Percentiles rank a stretch among this genome's conserved stretches.
These are phyloP conservation scores for Inga leiocalycina DNA, from an alignment of 306 rosid genomes.

Conservation along the genomic window DNA sequence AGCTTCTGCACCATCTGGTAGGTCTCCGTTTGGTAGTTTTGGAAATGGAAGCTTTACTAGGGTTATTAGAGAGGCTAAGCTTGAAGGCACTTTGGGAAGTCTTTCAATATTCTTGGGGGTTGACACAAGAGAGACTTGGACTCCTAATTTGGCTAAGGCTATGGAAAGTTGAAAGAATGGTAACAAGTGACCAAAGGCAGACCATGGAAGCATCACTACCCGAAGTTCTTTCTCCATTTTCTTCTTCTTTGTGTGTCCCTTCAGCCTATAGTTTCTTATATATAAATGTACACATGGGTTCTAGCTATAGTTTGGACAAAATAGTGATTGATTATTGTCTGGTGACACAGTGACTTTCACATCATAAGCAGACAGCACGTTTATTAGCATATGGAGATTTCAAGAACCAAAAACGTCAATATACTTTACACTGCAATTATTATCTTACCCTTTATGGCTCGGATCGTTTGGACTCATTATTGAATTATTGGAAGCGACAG, in stretches of 20 bases:
- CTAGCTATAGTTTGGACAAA: no score
- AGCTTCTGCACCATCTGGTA: slow-evolving; percentile 42
- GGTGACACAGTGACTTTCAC: no score
- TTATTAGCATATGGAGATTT: no score
- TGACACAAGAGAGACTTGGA: neutral
- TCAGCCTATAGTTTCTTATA: no score
- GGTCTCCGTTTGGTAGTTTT: neutral
- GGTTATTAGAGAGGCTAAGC: neutral
- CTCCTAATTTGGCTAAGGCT: slow-evolving; percentile 41
- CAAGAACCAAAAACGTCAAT: no score
- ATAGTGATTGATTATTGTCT: no score
- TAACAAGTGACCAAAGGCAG: slow-evolving; percentile 8
- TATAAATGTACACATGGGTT: no score
- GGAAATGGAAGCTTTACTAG: neutral
- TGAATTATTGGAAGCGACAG: no score
- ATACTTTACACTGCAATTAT: no score
- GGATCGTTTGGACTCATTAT: no score
- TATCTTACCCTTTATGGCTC: no score
- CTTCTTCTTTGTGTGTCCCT: neutral
- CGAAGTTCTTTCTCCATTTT: neutral
- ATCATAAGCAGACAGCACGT: no score
- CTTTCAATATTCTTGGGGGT: neutral
- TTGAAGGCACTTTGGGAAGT: neutral
- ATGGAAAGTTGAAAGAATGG: slow-evolving; percentile 32
- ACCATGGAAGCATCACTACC: slow-evolving; percentile 4